Conservation (phyloP, 495 filamentous ascomycete species). For the Xylaria cubensis region DNA sequence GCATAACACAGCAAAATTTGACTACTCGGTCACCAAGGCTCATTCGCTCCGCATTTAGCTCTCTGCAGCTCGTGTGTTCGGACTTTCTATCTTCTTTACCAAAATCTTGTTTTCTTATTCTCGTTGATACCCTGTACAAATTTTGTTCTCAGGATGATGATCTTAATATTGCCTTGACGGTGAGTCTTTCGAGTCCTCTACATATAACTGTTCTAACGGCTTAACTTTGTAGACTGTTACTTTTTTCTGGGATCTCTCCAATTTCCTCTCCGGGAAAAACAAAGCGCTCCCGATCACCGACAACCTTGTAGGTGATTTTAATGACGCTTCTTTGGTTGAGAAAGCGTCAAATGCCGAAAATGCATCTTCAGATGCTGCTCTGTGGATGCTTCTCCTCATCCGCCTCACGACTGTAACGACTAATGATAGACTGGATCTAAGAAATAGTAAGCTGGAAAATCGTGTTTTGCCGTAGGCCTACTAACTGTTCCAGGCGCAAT, state of each 20-base stretch:
- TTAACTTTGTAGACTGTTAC: slow-evolving; percentile 69
- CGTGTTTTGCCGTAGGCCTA: neutral
- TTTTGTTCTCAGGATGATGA: slow-evolving; percentile 90
- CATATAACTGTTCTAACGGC: slow-evolving; percentile 33
- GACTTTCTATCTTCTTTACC: slow-evolving; percentile 88
- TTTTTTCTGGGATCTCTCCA: slow-evolving; percentile 93
- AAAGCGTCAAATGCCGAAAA: slow-evolving; percentile 58
- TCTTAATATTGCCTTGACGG: slow-evolving; percentile 92
- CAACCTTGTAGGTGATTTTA: slow-evolving; percentile 57
- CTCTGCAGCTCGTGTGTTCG: slow-evolving; percentile 89
- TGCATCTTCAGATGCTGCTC: slow-evolving; percentile 62
- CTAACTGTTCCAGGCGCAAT: slow-evolving; percentile 64
- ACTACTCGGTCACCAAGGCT: slow-evolving; percentile 73
- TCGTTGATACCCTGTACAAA: slow-evolving; percentile 86
- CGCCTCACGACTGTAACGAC: slow-evolving; percentile 77
- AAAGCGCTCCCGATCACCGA: slow-evolving; percentile 54
- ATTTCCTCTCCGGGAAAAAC: slow-evolving; percentile 69
- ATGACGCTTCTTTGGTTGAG: slow-evolving; percentile 55
- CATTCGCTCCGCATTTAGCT: slow-evolving; percentile 83
- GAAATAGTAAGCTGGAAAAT: slow-evolving; percentile 67
- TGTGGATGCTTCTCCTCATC: slow-evolving; percentile 87
- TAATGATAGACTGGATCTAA: slow-evolving; percentile 80
- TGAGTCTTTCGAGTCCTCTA: slow-evolving; percentile 41
- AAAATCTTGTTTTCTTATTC: slow-evolving; percentile 75
- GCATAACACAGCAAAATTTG: slow-evolving; percentile 35